Evolutionary conservation across 768 basidiomycete species (phyloP).

Genomic region (Chalciporus piperatus): DNA sequence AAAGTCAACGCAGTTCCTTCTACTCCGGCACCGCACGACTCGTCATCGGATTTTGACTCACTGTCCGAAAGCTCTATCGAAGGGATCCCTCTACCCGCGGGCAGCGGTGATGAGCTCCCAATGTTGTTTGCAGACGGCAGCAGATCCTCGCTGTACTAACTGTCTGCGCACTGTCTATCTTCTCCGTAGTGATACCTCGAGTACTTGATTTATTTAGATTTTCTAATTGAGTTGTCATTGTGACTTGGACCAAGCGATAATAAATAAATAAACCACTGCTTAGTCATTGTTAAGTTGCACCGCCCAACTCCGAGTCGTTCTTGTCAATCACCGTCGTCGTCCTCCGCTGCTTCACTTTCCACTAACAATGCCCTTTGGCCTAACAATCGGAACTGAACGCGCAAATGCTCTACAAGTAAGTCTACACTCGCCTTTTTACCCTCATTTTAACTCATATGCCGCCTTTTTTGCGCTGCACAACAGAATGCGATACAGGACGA

Average conservation of each 20-base stretch:
- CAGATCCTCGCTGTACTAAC: too few species aligned
- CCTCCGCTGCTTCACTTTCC: conserved; percentile 18
- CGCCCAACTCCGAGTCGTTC: conserved; percentile 13
- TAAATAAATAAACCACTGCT: conserved; percentile 14
- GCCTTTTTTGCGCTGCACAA: conserved; percentile 7
- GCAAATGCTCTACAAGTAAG: conserved; percentile 65
- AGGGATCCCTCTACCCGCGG: neutral
- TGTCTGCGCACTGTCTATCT: too few species aligned
- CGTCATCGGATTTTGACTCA: too few species aligned
- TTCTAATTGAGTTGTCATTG: neutral
- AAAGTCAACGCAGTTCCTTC: too few species aligned
- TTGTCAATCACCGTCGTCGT: conserved; percentile 27
- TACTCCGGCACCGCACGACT: too few species aligned
- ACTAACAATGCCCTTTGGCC: conserved; percentile 62
- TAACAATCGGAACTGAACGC: conserved; percentile 77
- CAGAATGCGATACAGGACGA: conserved; percentile 81
- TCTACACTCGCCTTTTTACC: conserved; percentile 14
- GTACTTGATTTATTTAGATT: neutral
- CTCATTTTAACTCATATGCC: conserved; percentile 12
- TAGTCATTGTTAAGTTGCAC: conserved; percentile 24
- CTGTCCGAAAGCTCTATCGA: neutral
- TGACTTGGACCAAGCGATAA: neutral
- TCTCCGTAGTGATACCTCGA: too few species aligned
- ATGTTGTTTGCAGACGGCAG: too few species aligned
- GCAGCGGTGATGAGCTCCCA: neutral